phyloP scores from a whole-genome alignment of 2,329 filamentous ascomycete species.

The Aspergillus niger region DNA sequence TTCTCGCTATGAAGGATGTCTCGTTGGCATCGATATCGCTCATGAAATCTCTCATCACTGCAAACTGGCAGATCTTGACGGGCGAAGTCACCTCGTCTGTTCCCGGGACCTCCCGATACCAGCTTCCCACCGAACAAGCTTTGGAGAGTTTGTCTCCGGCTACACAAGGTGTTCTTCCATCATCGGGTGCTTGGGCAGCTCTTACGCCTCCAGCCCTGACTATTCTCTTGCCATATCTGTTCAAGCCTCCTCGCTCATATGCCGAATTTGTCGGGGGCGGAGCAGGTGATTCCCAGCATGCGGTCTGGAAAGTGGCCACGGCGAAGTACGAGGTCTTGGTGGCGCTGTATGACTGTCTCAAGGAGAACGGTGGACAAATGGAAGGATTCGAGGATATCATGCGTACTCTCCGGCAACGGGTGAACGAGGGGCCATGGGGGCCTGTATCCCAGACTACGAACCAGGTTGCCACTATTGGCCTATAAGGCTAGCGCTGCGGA shows the following conservation, averaged over 20 bases:
- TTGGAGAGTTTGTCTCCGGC: slow-evolving; percentile 41
- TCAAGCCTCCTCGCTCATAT: slow-evolving; percentile 59
- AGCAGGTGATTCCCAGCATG: slow-evolving; percentile 57
- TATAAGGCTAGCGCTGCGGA: slow-evolving; percentile 23
- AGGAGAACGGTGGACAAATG: slow-evolving; percentile 34
- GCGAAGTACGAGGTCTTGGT: slow-evolving; percentile 60
- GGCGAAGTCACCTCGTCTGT: slow-evolving; percentile 28
- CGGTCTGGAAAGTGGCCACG: slow-evolving; percentile 59
- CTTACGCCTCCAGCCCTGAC: slow-evolving; percentile 54
- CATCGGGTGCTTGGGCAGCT: slow-evolving; percentile 53
- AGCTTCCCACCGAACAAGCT: slow-evolving; percentile 44
- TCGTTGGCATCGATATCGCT: slow-evolving; percentile 58
- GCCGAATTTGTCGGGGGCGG: slow-evolving; percentile 60
- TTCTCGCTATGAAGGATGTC: slow-evolving; percentile 58
- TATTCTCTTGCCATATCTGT: slow-evolving; percentile 57
- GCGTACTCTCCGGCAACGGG: slow-evolving; percentile 41
- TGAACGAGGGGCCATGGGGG: slow-evolving; percentile 47
- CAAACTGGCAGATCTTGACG: slow-evolving; percentile 54
- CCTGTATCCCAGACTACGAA: slow-evolving; percentile 33
- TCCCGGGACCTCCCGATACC: slow-evolving; percentile 30
- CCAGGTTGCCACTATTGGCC: slow-evolving; percentile 40
- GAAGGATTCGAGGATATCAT: slow-evolving; percentile 45
- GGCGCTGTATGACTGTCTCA: slow-evolving; percentile 50
- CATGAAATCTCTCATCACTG: slow-evolving; percentile 55
- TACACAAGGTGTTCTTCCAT: slow-evolving; percentile 39